Base-by-base conservation (phyloP, 345 rosid genomes). In the Citrus glauca region DNA sequence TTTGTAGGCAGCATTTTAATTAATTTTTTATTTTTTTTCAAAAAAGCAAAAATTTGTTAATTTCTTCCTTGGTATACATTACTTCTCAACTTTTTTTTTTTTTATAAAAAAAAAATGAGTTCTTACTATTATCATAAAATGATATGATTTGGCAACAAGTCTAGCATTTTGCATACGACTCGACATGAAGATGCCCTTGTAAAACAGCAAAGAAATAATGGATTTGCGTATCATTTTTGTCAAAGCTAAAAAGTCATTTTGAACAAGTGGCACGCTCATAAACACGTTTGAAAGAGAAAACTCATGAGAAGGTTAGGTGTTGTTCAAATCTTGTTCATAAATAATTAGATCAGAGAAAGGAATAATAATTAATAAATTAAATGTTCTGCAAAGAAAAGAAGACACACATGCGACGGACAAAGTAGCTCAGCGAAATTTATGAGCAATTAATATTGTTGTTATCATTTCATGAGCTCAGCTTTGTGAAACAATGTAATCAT, bases 371-470 rank as follows among this genome's bases (percentile, higher is more conserved):
- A 53, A 53, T 53, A 17, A 53, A 53, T 53, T 7, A 53, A 32
- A 24, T 66, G 66, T 33, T 53, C 4, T 62, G 22, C n/a, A 9
- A 17, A 25, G 6, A 60, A 45, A 67, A 81, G 67, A 63, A 71
- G 81, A 84, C 85, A 84, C 84, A 78, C 78, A 74, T 32, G 24
- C 62, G 80, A 80, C 57, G 62, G 77, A 76, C 78, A 79, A 72
- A 75, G 76, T 73, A 79, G 80, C 70, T 70, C 20, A 11, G 73
- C 73, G 79, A 55, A 45, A 62, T 72, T 81, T 75, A 80, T 69
- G 85, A 79, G 74, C 72, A 69, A 78, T 81, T 79, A 81, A 84
- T 88, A 68, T 69, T 80, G 82, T 33, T 72, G 79, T 81, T 82
- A 82, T 60, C 73, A 64, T 80, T 80, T 86, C 80, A 75, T 78